A percentile compares a stretch with the other conserved stretches of the same genome.
phyloP scores from a whole-genome alignment of 2,329 filamentous ascomycete species.

The Fusarium xylarioides region DNA sequence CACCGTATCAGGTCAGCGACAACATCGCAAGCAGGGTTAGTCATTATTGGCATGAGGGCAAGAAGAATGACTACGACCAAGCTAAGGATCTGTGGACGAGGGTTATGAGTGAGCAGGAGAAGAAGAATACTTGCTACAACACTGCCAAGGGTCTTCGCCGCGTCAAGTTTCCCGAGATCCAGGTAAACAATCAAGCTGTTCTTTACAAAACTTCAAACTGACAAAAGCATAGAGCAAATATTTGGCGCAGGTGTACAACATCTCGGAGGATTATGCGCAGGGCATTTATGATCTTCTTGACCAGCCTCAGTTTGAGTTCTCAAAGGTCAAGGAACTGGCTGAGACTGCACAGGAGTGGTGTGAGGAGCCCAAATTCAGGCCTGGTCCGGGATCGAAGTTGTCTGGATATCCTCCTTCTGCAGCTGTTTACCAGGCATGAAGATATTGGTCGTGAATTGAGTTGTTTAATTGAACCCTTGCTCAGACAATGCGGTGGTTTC shows the following conservation, averaged over 20 bases:
- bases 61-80: constrained; percentile 2
- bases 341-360: constrained; percentile 5
- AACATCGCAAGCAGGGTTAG: not conserved
- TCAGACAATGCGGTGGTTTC: not conserved
- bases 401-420: not conserved
- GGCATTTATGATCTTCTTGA: not conserved
- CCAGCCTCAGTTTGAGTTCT: not conserved
- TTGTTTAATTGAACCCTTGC: not conserved
- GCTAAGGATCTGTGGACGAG: not conserved
- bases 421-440: not conserved
- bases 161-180: not conserved
- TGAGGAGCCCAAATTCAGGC: constrained; percentile 8
- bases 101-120: not conserved
- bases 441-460: too few species aligned
- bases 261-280: not conserved
- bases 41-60: not conserved
- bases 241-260: not conserved
- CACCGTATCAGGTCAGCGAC: constrained; percentile 2
- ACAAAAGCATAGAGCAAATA: not conserved
- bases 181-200: not conserved
- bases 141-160: not conserved
- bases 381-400: not conserved
- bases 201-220: fast-evolving
- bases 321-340: not conserved
- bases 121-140: constrained; percentile 8